Percentiles rank a stretch among this genome's conserved stretches.
Conservation (phyloP, 1,139 yeast genomes). For the Taphrina pruni region DNA sequence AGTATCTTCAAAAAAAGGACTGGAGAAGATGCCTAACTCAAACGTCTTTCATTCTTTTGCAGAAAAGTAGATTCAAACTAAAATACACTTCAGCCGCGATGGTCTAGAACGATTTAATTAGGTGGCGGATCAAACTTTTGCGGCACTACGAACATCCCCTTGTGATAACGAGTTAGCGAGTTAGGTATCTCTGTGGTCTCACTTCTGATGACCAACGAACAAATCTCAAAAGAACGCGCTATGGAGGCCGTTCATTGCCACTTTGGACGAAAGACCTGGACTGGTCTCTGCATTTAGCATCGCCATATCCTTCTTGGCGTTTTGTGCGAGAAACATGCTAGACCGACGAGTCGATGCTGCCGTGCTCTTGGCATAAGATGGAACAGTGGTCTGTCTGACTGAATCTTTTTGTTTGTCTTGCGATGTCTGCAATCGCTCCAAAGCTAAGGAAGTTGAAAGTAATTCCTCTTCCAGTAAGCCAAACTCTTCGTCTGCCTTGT, state of each 20-base stretch:
- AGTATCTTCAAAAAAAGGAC: no score
- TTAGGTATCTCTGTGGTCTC: no score
- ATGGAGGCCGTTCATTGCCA: slow-evolving; percentile 1
- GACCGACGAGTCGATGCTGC: slow-evolving; percentile 24
- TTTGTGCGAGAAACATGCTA: slow-evolving; percentile 4
- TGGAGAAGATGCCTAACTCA: no score
- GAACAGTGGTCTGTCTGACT: not conserved
- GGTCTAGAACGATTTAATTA: slow-evolving; percentile 8
- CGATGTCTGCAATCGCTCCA: not conserved
- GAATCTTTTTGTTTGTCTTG: not conserved
- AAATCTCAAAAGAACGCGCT: slow-evolving; percentile 9
- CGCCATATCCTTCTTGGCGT: not conserved
- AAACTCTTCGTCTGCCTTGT: not conserved
- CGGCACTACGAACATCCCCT: not conserved
- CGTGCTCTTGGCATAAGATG: slow-evolving; percentile 30
- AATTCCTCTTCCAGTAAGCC: not conserved
- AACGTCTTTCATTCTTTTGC: no score
- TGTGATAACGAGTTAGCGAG: not conserved
- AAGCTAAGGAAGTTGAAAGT: slow-evolving; percentile 1
- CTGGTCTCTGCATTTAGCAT: not conserved
- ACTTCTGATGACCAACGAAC: not conserved
- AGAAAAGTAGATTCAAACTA: no score
- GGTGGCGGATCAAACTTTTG: slow-evolving; percentile 16
- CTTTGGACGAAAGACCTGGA: not conserved
- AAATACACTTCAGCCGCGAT: no score